Evolutionary conservation across 2,329 filamentous ascomycete species (phyloP), one percentile per base, ranked within the genome.

Genomic region (Blastomyces parvus): DNA sequence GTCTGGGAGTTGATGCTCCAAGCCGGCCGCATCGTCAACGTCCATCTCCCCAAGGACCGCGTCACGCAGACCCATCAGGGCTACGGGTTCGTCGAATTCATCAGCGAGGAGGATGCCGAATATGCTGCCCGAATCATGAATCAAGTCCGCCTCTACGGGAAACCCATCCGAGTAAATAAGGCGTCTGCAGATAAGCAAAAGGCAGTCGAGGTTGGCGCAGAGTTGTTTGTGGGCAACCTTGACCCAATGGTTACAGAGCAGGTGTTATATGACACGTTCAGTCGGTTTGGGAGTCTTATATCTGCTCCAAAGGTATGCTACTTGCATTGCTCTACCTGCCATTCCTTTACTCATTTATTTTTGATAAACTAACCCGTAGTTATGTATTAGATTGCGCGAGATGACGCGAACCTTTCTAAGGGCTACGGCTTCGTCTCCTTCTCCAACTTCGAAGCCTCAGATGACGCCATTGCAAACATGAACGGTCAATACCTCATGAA

Each of bases 1-100:
- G 86, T 99, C 69, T 97, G 94, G 88, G 94, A 99, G 81, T 84
- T 99, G 71, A 97, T 97, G 91, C 87, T 97, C 63, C 94, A 99
- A 80, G 91, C 92, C 75, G 94, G 94, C 62, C 92, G 93, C 70
- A 95, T 99, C 71, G 90, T 96, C 74, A 97, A 97, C 78, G 93
- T 99, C 67, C 94, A 99, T 79, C 87, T 99, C 74, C 94, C 94
- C 63, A 96, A 97, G 82, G 94, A 99, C 77, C 90, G 94, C 76
- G 94, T 99, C 70, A 97, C 94, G 57, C 91, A 97, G 74, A 88
- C 88, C 63, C 94, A 99, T 77, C 94, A 97, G 78, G 94, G 94
- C 70, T 99, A 97, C 81, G 94, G 94, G 71, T 99, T 99, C 78
- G 94, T 99, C 77, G 94, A 99, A 78, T 99, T 97, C 77, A 93